These are phyloP conservation scores for Suhomyces sp. DNA, from an alignment of 805 yeast species.

Conservation along the genomic window DNA sequence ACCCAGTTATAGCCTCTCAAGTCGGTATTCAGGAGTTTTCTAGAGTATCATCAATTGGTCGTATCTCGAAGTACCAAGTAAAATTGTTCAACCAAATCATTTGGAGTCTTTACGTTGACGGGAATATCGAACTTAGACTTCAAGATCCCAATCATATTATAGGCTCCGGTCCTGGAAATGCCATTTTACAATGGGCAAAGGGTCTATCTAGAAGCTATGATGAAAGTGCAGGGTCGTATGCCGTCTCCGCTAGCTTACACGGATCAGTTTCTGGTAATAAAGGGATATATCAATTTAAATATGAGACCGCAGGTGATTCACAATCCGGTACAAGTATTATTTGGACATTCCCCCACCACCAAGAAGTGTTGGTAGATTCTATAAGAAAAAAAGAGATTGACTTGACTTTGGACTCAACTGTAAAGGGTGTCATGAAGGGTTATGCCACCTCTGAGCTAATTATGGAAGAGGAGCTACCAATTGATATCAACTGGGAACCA, in stretches of 20 bases:
- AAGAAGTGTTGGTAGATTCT: constrained; percentile 33
- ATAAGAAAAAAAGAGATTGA: constrained; percentile 29
- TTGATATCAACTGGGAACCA: constrained; percentile 48
- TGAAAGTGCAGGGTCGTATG: constrained; percentile 61
- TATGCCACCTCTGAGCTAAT: constrained; percentile 39
- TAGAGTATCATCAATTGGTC: constrained; percentile 24
- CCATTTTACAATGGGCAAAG: constrained; percentile 26
- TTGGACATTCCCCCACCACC: constrained; percentile 55
- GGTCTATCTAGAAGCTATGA: constrained; percentile 45
- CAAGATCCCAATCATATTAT: constrained; percentile 38
- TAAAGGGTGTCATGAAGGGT: constrained; percentile 49
- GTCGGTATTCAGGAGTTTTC: constrained; percentile 62
- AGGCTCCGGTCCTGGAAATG: constrained; percentile 43
- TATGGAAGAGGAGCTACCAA: constrained; percentile 45
- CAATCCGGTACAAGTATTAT: constrained; percentile 32
- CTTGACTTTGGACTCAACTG: constrained; percentile 45
- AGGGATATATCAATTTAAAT: constrained; percentile 31
- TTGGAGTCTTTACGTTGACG: constrained; percentile 69
- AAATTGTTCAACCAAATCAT: constrained; percentile 52
- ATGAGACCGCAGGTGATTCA: constrained; percentile 25
- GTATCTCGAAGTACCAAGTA: constrained; percentile 53
- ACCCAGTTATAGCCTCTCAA: constrained; percentile 46
- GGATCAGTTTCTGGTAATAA: constrained; percentile 23
- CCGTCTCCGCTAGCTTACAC: constrained; percentile 45
- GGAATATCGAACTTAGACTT: constrained; percentile 26